A percentile compares a stretch with the other conserved stretches of the same genome.
Evolutionary conservation across 1,139 yeast species (phyloP).

Genomic region (Sugiyamaella sp.): DNA sequence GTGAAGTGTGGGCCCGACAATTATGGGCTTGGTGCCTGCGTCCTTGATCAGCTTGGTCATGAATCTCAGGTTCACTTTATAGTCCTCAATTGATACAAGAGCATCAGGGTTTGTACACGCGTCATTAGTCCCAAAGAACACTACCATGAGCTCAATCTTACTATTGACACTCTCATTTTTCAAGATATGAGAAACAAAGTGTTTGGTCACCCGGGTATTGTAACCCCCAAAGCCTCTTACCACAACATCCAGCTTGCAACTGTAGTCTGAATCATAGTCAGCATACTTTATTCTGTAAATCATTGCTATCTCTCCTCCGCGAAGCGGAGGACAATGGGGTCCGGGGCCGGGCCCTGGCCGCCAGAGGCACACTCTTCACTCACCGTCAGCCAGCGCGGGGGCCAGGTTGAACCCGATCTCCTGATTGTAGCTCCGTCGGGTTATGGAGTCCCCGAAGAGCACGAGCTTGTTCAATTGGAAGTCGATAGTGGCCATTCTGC

Average conservation of each 20-base stretch:
- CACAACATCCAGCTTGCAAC: constrained; percentile 55
- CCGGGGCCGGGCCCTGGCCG: no score
- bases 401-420: constrained; percentile 49
- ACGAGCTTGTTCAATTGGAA: constrained; percentile 47
- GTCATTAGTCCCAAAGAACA: constrained; percentile 82
- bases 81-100: constrained; percentile 56
- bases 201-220: constrained; percentile 52
- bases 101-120: constrained; percentile 54
- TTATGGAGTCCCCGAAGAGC: constrained; percentile 69
- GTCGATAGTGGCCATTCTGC: constrained; percentile 5
- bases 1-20: constrained; percentile 68
- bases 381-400: constrained; percentile 48
- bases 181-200: constrained; percentile 25
- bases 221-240: constrained; percentile 65
- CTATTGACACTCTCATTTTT: constrained; percentile 23
- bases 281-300: not conserved
- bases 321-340: no score
- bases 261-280: constrained; percentile 39
- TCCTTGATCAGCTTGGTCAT: constrained; percentile 48
- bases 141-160: constrained; percentile 37
- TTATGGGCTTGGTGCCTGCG: constrained; percentile 51
- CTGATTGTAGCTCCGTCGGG: constrained; percentile 49
- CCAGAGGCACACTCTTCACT: not conserved
- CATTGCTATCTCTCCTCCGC: no score
- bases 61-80: constrained; percentile 48